A percentile compares a stretch with the other conserved stretches of the same genome.
These are phyloP conservation scores for Misopates orontium DNA, from an alignment of 257 asterid genomes.

Conservation along the genomic window DNA sequence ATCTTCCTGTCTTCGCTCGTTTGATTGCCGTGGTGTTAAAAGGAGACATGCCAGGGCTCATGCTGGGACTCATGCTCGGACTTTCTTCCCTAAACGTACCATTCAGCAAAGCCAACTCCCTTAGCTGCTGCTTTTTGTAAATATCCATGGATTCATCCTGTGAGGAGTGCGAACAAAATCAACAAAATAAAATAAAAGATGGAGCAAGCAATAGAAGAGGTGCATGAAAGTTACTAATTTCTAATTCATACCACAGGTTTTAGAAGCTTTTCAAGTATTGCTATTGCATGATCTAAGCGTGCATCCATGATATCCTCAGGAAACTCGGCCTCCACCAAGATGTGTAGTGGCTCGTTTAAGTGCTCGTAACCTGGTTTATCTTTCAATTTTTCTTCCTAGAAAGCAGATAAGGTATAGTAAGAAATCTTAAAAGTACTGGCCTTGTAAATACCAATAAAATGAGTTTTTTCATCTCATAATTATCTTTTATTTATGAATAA, in stretches of 20 bases:
- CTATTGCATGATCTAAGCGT: slow-evolving; percentile 67
- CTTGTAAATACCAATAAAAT: neutral
- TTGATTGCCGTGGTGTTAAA: slow-evolving; percentile 66
- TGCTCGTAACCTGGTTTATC: slow-evolving; percentile 81
- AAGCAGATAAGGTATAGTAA: slow-evolving; percentile 20
- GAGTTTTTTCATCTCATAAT: no score
- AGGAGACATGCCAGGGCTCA: slow-evolving; percentile 88
- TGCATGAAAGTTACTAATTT: neutral
- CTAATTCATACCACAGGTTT: slow-evolving; percentile 66
- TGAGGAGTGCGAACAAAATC: slow-evolving; percentile 7
- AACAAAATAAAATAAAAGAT: slow-evolving; percentile 2
- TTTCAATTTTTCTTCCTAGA: slow-evolving; percentile 70
- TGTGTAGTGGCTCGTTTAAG: slow-evolving; percentile 82
- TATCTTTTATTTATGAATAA: no score
- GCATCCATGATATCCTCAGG: slow-evolving; percentile 68
- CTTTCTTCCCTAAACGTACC: slow-evolving; percentile 76
- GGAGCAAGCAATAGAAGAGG: slow-evolving; percentile 7
- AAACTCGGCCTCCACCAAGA: slow-evolving; percentile 76
- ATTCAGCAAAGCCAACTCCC: slow-evolving; percentile 75
- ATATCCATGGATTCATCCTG: slow-evolving; percentile 74
- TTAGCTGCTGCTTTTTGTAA: slow-evolving; percentile 72
- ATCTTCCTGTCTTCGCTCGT: slow-evolving; percentile 74
- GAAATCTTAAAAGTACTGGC: neutral
- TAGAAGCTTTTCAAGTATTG: slow-evolving; percentile 63
- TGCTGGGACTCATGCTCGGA: slow-evolving; percentile 78